Percentiles rank a stretch among this genome's conserved stretches.
Evolutionary conservation across 805 yeast genomes (phyloP).

Genomic region (Saturnispora galanensis): DNA sequence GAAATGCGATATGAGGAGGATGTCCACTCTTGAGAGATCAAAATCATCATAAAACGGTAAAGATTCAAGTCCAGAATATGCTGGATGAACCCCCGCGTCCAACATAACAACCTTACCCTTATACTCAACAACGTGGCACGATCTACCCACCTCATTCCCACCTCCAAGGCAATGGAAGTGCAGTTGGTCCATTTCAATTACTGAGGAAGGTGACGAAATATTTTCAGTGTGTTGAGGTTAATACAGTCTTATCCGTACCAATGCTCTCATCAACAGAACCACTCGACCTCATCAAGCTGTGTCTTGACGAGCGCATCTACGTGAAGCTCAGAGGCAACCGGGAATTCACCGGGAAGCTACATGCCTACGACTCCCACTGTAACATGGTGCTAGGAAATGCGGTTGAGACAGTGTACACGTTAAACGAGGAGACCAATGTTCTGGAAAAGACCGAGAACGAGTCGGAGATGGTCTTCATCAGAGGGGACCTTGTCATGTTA

Average conservation of each 20-base stretch:
- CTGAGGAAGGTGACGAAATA: too few species aligned
- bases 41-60: conserved; percentile 94
- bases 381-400: conserved; percentile 93
- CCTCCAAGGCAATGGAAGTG: conserved; percentile 90
- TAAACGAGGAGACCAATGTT: conserved; percentile 40
- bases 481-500: conserved; percentile 95
- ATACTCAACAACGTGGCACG: conserved; percentile 86
- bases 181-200: conserved; percentile 21
- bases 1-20: conserved; percentile 84
- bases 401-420: conserved; percentile 62
- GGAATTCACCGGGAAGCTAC: conserved; percentile 81
- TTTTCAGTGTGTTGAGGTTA: too few species aligned
- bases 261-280: conserved; percentile 49
- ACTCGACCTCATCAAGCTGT: conserved; percentile 77
- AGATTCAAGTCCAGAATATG: conserved; percentile 78
- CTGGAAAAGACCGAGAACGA: conserved; percentile 39
- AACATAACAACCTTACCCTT: conserved; percentile 93
- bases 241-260: not conserved
- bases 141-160: conserved; percentile 96
- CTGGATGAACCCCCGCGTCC: conserved; percentile 98
- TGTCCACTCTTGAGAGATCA: conserved; percentile 79
- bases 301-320: conserved; percentile 76
- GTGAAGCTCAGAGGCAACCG: conserved; percentile 92
- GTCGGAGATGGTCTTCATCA: conserved; percentile 84
- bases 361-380: conserved; percentile 94